Percentiles rank a stretch among this genome's conserved stretches.
These are phyloP conservation scores for Ceriops decandra DNA, from an alignment of 345 rosid genomes.

Conservation along the genomic window DNA sequence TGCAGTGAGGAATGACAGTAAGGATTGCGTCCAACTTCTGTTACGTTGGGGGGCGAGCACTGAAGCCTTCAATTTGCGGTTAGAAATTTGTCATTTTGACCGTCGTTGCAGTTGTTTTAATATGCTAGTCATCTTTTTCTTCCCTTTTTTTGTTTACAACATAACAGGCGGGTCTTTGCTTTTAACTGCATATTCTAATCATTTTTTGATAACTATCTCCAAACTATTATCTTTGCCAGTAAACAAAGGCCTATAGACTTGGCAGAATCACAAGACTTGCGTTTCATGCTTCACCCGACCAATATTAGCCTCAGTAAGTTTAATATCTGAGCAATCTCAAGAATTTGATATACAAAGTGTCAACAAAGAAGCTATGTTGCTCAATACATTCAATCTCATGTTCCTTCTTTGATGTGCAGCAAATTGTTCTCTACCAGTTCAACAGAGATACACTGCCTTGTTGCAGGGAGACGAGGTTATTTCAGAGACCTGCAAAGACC, in stretches of 20 bases:
- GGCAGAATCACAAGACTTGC: constrained; percentile 81
- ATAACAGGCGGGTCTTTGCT: not conserved
- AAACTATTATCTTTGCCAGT: constrained; percentile 33
- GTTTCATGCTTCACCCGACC: constrained; percentile 59
- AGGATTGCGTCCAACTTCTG: constrained; percentile 70
- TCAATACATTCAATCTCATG: constrained; percentile 23
- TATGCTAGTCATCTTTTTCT: not conserved
- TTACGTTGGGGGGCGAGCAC: constrained; percentile 58
- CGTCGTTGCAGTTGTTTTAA: not conserved
- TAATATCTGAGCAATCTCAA: not conserved
- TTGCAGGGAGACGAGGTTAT: constrained; percentile 33
- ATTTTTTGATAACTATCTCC: constrained; percentile 9
- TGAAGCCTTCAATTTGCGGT: constrained; percentile 79
- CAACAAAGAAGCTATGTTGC: not conserved
- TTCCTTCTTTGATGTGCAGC: constrained; percentile 32
- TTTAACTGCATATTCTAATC: constrained; percentile 16
- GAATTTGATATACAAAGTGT: not conserved
- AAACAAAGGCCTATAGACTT: constrained; percentile 76
- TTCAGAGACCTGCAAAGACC: constrained; percentile 31
- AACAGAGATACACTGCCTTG: constrained; percentile 31
- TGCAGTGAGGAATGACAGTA: constrained; percentile 68
- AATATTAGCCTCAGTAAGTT: constrained; percentile 64
- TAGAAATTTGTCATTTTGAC: constrained; percentile 16
- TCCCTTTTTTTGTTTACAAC: not conserved
- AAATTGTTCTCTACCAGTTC: constrained; percentile 34